Conservation (phyloP, 2,329 filamentous ascomycete species). For the Alternaria longipes region DNA sequence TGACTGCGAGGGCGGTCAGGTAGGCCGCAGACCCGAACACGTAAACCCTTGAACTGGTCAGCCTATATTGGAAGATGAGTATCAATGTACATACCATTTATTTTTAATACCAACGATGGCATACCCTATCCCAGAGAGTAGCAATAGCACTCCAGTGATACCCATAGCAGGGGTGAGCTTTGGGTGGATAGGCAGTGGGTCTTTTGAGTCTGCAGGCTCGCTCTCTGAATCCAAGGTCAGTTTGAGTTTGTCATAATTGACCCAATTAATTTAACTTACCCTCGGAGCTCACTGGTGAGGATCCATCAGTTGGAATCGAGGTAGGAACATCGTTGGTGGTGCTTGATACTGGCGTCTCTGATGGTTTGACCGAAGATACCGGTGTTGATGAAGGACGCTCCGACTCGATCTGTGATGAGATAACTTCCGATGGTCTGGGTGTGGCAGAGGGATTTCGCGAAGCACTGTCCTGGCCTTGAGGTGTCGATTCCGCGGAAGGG, state of each 20-base stretch:
- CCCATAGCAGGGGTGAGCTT: slow-evolving; percentile 81
- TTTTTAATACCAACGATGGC: slow-evolving; percentile 84
- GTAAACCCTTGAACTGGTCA: slow-evolving; percentile 46
- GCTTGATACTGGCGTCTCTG: slow-evolving; percentile 18
- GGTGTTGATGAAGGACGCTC: slow-evolving; percentile 22
- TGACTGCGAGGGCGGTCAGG: slow-evolving; percentile 75
- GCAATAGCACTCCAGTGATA: slow-evolving; percentile 78
- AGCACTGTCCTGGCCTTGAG: slow-evolving; percentile 18
- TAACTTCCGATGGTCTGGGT: slow-evolving; percentile 16
- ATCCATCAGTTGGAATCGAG: slow-evolving; percentile 25
- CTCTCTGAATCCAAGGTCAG: slow-evolving; percentile 18
- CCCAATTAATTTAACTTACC: slow-evolving; percentile 21
- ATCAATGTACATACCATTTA: slow-evolving; percentile 59
- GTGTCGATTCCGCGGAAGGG: slow-evolving; percentile 23
- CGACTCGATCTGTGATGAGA: slow-evolving; percentile 25
- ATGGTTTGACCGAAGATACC: slow-evolving; percentile 23
- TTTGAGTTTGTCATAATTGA: background rate
- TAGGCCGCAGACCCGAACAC: slow-evolving; percentile 79
- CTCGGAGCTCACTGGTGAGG: slow-evolving; percentile 29
- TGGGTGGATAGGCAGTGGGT: slow-evolving; percentile 73
- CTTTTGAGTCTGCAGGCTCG: slow-evolving; percentile 23
- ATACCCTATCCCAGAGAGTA: slow-evolving; percentile 75
- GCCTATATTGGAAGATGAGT: background rate
- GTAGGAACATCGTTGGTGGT: slow-evolving; percentile 26
- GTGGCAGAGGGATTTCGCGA: slow-evolving; percentile 32